phyloP scores from a whole-genome alignment of 768 basidiomycete species.

The Piloderma croceum region DNA sequence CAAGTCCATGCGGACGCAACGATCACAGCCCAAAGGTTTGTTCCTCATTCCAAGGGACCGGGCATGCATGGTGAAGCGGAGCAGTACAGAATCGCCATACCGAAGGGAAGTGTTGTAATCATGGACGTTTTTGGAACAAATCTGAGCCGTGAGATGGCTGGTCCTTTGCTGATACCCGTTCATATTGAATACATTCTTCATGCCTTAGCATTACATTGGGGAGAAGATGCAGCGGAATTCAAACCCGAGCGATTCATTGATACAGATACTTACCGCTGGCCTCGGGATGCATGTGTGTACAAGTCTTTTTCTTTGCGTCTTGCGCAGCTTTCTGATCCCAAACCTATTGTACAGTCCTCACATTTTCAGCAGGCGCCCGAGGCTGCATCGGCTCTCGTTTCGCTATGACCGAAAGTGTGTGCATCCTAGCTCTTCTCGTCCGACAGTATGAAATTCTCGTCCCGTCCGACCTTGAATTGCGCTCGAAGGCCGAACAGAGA shows the following conservation, averaged over 20 bases:
- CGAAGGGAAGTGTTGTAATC: conserved; percentile 33
- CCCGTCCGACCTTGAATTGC: conserved; percentile 29
- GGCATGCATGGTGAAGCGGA: conserved; percentile 3
- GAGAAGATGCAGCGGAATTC: conserved; percentile 38
- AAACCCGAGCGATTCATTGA: conserved; percentile 48
- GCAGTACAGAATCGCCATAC: conserved; percentile 28
- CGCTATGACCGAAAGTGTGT: conserved; percentile 36
- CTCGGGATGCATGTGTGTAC: conserved; percentile 42
- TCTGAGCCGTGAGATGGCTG: conserved; percentile 38
- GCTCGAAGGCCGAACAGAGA: conserved; percentile 29
- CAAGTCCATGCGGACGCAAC: conserved; percentile 29
- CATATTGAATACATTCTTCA: neutral
- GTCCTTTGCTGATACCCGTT: neutral
- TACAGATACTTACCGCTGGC: conserved; percentile 44
- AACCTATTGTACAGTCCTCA: conserved; percentile 28
- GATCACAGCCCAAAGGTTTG: conserved; percentile 31
- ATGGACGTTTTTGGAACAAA: conserved; percentile 41
- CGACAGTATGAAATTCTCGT: conserved; percentile 36
- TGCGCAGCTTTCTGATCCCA: neutral
- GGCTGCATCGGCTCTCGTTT: conserved; percentile 48
- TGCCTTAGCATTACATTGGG: conserved; percentile 43
- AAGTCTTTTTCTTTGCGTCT: neutral
- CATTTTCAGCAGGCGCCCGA: conserved; percentile 41
- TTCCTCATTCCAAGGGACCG: conserved; percentile 6
- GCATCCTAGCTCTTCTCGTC: conserved; percentile 39